A percentile compares a stretch with the other conserved stretches of the same genome.
These are phyloP conservation scores for Penicillium nucicola DNA, from an alignment of 495 filamentous ascomycete species.

Conservation along the genomic window DNA sequence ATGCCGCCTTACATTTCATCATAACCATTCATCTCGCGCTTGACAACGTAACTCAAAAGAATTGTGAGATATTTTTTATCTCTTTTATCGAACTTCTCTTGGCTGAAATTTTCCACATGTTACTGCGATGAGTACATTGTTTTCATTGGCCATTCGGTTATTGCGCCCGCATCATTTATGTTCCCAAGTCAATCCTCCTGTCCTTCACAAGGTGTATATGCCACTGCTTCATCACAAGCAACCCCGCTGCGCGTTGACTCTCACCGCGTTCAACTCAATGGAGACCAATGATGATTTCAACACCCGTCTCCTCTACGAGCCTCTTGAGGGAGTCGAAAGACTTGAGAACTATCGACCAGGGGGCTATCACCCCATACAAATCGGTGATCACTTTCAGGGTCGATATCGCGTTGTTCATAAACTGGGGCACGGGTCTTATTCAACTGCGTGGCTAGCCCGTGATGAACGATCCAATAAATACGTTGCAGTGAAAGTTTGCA, in stretches of 20 bases:
- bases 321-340: slow-evolving; percentile 27
- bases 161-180: slow-evolving; percentile 9
- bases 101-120: slow-evolving; percentile 4
- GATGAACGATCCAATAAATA: slow-evolving; percentile 21
- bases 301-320: slow-evolving; percentile 21
- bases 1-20: too few species aligned
- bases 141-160: slow-evolving; percentile 7
- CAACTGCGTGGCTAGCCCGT: slow-evolving; percentile 31
- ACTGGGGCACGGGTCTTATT: slow-evolving; percentile 31
- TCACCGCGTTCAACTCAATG: slow-evolving; percentile 16
- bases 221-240: slow-evolving; percentile 10
- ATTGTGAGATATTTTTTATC: slow-evolving; percentile 2
- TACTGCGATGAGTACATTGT: slow-evolving; percentile 8
- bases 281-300: slow-evolving; percentile 9
- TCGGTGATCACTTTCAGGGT: slow-evolving; percentile 31
- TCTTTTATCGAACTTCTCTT: slow-evolving; percentile 5
- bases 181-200: slow-evolving; percentile 5
- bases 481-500: too few species aligned
- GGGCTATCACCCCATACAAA: slow-evolving; percentile 31
- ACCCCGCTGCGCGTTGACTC: slow-evolving; percentile 14
- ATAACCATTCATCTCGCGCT: too few species aligned
- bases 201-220: slow-evolving; percentile 4
- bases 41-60: too few species aligned
- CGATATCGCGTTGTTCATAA: slow-evolving; percentile 36
- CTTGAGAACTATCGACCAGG: slow-evolving; percentile 29